Evolutionary conservation across 768 basidiomycete species (phyloP).

Genomic region (Strobilomyces confusus): DNA sequence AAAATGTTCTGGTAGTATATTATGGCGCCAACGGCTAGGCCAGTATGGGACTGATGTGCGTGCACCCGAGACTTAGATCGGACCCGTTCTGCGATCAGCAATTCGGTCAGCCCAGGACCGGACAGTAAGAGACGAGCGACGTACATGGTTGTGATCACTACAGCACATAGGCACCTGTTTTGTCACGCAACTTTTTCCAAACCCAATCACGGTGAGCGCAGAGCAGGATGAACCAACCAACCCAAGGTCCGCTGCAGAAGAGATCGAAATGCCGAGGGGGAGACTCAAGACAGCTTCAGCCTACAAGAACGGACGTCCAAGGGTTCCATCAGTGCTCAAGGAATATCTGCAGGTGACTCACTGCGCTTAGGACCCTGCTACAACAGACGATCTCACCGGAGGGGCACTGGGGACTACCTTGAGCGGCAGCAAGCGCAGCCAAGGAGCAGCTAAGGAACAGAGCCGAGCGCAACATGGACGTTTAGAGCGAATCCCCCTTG

Average conservation of each 20-base stretch:
- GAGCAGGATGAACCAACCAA: constrained; percentile 10
- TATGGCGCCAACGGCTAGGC: background rate
- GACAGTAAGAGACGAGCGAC: background rate
- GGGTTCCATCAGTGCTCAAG: background rate
- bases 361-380: constrained; percentile 1
- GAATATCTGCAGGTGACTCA: background rate
- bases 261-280: constrained; percentile 3
- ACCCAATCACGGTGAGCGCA: constrained; percentile 11
- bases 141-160: constrained; percentile 12
- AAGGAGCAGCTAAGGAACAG: constrained; percentile 7
- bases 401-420: constrained; percentile 5
- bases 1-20: background rate
- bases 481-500: background rate
- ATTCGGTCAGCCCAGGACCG: background rate
- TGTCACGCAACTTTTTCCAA: constrained; percentile 8
- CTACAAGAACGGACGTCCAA: background rate
- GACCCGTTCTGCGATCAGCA: constrained; percentile 2
- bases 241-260: constrained; percentile 10
- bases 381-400: constrained; percentile 14
- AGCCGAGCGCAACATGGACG: background rate
- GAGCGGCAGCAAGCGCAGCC: constrained; percentile 1
- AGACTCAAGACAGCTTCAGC: constrained; percentile 5
- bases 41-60: constrained; percentile 2
- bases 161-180: constrained; percentile 13
- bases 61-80: constrained; percentile 11